These are phyloP conservation scores for Xanthoconium separans DNA, from an alignment of 1,284 basidiomycete genomes.

Conservation along the genomic window DNA sequence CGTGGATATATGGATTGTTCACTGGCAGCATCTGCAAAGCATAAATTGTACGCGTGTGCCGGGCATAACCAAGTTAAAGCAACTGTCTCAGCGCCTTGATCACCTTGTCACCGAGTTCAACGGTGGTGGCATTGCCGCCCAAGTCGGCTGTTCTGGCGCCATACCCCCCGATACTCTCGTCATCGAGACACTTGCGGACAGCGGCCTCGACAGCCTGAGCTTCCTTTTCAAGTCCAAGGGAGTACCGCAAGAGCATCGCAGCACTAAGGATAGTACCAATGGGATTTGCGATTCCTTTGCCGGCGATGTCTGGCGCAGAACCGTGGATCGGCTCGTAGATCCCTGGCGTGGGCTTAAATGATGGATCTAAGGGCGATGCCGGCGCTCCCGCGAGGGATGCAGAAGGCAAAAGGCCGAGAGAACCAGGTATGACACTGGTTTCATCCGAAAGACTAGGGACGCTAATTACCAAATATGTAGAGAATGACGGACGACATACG, in stretches of 20 bases:
- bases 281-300: slow-evolving; percentile 94
- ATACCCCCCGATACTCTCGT: slow-evolving; percentile 66
- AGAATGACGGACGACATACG: slow-evolving; percentile 32
- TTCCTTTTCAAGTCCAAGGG: slow-evolving; percentile 81
- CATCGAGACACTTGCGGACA: slow-evolving; percentile 87
- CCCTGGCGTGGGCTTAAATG: slow-evolving; percentile 76
- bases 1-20: not conserved
- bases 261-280: slow-evolving; percentile 97
- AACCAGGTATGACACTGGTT: slow-evolving; percentile 96
- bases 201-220: slow-evolving; percentile 87
- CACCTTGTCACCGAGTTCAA: slow-evolving; percentile 83
- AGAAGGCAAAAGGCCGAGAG: slow-evolving; percentile 93
- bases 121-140: slow-evolving; percentile 75
- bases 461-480: slow-evolving; percentile 6
- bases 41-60: not conserved
- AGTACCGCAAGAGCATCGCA: slow-evolving; percentile 94
- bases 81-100: slow-evolving; percentile 73
- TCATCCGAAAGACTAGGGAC: slow-evolving; percentile 87
- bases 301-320: slow-evolving; percentile 96
- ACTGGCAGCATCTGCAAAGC: not conserved
- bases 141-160: slow-evolving; percentile 88
- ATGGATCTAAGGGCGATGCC: slow-evolving; percentile 60
- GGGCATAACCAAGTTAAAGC: slow-evolving; percentile 37
- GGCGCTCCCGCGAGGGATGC: slow-evolving; percentile 94
- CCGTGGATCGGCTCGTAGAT: slow-evolving; percentile 97